Evolutionary conservation across 495 filamentous ascomycete genomes (phyloP).

Genomic region (Penicillium cosmopolitanum): DNA sequence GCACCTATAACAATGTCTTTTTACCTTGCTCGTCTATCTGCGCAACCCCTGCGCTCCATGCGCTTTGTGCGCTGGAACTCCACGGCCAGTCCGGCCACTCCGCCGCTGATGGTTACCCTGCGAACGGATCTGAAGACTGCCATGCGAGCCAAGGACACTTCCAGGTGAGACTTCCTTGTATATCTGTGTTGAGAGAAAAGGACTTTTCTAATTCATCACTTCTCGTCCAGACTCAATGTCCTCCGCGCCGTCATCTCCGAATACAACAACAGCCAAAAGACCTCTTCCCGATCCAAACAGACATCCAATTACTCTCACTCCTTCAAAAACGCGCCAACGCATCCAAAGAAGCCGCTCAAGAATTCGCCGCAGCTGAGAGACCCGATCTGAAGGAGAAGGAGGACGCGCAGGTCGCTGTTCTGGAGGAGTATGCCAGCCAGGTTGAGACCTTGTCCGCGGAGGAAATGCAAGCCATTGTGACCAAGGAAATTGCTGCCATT

Average conservation of each 20-base stretch:
- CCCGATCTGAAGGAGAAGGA: constrained; percentile 62
- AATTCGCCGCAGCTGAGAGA: constrained; percentile 55
- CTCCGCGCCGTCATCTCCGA: constrained; percentile 64
- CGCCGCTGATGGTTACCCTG: constrained; percentile 55
- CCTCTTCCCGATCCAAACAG: constrained; percentile 57
- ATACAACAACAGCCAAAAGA: constrained; percentile 64
- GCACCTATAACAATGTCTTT: constrained; percentile 4
- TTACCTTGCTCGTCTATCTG: constrained; percentile 31
- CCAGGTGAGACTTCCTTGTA: constrained; percentile 37
- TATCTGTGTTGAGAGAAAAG: too few species aligned
- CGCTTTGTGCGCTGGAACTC: constrained; percentile 47
- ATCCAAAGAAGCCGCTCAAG: constrained; percentile 51
- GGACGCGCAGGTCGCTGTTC: constrained; percentile 54
- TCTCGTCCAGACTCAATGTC: constrained; percentile 52
- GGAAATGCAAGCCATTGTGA: constrained; percentile 52
- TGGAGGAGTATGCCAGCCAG: constrained; percentile 60
- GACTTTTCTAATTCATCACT: too few species aligned
- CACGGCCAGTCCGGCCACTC: constrained; percentile 41
- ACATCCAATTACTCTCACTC: constrained; percentile 60
- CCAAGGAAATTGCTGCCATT: constrained; percentile 45
- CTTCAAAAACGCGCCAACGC: constrained; percentile 57
- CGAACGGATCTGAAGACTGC: constrained; percentile 63
- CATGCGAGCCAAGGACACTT: constrained; percentile 63
- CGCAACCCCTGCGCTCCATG: constrained; percentile 19
- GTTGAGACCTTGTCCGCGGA: constrained; percentile 54